These are phyloP conservation scores for Quercus tomentella DNA, from an alignment of 331 rosid genomes.

Conservation along the genomic window DNA sequence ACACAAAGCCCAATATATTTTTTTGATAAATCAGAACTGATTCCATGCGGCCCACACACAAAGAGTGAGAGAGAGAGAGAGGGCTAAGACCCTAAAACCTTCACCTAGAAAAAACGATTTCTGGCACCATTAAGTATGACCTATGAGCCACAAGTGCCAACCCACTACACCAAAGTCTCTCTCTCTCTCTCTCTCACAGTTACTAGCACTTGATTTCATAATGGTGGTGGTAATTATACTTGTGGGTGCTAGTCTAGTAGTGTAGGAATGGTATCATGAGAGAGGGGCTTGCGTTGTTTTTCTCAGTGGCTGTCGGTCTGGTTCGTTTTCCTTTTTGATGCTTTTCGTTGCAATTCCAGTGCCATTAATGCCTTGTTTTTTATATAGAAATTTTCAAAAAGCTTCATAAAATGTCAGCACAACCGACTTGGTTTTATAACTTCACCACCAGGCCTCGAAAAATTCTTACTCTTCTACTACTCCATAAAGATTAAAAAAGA, in stretches of 20 bases:
- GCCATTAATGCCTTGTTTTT: constrained; percentile 36
- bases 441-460: neutral
- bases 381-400: constrained; percentile 7
- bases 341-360: constrained; percentile 4
- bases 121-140: neutral
- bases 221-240: constrained; percentile 7
- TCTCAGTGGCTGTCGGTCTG: constrained; percentile 15
- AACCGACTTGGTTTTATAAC: constrained; percentile 15
- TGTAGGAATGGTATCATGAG: neutral
- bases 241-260: constrained; percentile 13
- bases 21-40: constrained; percentile 16
- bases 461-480: neutral
- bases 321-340: constrained; percentile 12
- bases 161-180: neutral
- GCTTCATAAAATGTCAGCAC: constrained; percentile 6
- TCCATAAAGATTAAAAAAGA: neutral
- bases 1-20: constrained; percentile 31
- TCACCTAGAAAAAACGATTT: neutral
- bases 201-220: neutral
- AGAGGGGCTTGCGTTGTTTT: neutral
- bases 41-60: too few relatives aligned
- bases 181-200: neutral
- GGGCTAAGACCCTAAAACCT: neutral
- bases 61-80: neutral
- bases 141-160: neutral